Percentiles rank a stretch among this genome's conserved stretches.
Evolutionary conservation across 2,329 filamentous ascomycete genomes (phyloP).

Genomic region (Neofusicoccum kwambonambiense): DNA sequence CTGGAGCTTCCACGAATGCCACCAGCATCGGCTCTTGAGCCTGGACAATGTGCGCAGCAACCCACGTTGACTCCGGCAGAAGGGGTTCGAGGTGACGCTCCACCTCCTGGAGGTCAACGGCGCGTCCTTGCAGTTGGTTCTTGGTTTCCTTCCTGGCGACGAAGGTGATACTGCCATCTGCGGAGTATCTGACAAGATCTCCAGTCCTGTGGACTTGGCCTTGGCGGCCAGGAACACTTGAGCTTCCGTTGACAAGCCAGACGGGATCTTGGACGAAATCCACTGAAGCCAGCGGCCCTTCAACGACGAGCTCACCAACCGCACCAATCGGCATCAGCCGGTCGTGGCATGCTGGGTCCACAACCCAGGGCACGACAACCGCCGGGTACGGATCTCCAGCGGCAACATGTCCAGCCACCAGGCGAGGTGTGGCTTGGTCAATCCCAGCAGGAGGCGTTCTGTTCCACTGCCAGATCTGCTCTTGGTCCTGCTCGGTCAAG

Average conservation of each 20-base stretch:
- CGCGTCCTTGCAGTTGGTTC: conserved; percentile 13
- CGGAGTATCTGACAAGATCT: conserved; percentile 36
- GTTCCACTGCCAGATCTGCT: conserved; percentile 47
- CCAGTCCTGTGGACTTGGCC: conserved; percentile 36
- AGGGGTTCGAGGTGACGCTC: conserved; percentile 40
- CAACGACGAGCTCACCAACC: conserved; percentile 42
- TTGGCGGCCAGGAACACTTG: neutral
- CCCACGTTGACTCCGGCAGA: neutral
- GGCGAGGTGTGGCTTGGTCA: conserved; percentile 4
- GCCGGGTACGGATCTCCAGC: conserved; percentile 21
- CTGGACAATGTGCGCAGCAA: neutral
- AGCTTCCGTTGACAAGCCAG: conserved; percentile 38
- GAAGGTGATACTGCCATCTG: conserved; percentile 33
- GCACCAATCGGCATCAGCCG: conserved; percentile 44
- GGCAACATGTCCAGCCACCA: conserved; percentile 31
- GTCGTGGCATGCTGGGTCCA: conserved; percentile 31
- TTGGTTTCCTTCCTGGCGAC: conserved; percentile 22
- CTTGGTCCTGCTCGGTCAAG: conserved; percentile 38
- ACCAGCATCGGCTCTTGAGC: neutral
- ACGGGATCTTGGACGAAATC: conserved; percentile 29
- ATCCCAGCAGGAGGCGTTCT: conserved; percentile 30
- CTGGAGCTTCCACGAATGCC: neutral
- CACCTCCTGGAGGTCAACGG: conserved; percentile 31
- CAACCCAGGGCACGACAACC: conserved; percentile 28
- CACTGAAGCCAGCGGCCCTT: conserved; percentile 35